Evolutionary conservation across 2,329 filamentous ascomycete genomes (phyloP).

Genomic region (Catunica adiposa): DNA sequence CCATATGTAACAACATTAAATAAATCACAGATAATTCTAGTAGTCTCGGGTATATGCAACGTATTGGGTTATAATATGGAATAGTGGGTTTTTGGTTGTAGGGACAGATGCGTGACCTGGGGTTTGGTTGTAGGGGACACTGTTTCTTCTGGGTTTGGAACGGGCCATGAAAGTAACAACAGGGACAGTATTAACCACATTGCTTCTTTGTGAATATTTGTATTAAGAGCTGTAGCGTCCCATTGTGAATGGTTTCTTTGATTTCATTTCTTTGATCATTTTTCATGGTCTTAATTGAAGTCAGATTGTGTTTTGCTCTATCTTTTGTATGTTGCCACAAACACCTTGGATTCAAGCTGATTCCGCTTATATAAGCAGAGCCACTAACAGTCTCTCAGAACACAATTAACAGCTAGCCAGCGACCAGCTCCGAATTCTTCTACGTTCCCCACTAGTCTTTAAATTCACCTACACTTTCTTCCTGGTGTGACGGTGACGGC

Average conservation of each 20-base stretch:
- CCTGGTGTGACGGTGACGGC: too few species aligned
- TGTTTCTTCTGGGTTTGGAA: slow-evolving; percentile 1
- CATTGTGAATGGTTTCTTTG: not conserved
- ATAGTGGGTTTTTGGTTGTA: not conserved
- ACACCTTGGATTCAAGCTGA: not conserved
- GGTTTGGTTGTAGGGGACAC: not conserved
- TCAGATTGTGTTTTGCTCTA: too few species aligned
- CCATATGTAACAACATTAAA: not conserved
- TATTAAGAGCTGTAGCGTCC: not conserved
- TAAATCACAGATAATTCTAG: not conserved
- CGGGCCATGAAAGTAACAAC: not conserved
- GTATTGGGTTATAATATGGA: not conserved
- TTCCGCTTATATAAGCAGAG: not conserved
- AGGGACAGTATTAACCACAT: slow-evolving; percentile 1
- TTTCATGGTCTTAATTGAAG: too few species aligned
- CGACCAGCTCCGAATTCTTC: not conserved
- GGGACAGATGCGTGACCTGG: not conserved
- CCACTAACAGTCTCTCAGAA: not conserved
- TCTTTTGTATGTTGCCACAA: not conserved
- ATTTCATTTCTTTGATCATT: not conserved
- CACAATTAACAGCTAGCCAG: not conserved
- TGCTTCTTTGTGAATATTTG: not conserved
- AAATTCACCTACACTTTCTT: too few species aligned
- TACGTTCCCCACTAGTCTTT: not conserved
- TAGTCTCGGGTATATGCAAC: not conserved